phyloP scores from a whole-genome alignment of 441 rosid species.

The Capsella rubella region DNA sequence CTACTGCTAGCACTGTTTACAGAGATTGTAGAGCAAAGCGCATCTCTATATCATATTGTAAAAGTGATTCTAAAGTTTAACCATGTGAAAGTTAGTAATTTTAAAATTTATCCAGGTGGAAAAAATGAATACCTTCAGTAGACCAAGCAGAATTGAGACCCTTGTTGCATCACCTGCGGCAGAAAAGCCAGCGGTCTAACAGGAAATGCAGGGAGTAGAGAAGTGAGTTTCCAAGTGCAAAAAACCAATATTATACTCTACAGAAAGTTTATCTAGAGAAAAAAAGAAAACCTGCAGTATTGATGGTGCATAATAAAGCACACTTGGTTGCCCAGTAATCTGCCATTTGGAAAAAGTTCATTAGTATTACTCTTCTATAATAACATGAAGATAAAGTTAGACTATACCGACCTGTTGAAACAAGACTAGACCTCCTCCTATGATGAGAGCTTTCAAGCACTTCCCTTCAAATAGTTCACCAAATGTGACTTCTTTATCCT shows the following conservation, averaged over 20 bases:
- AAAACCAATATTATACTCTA: constrained; percentile 4
- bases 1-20: background rate
- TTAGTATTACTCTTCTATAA: background rate
- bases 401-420: constrained; percentile 80
- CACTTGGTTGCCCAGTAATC: constrained; percentile 99
- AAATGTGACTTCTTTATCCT: constrained; percentile 68
- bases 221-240: constrained; percentile 25
- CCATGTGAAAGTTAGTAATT: constrained; percentile 16
- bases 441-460: constrained; percentile 87
- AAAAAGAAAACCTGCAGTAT: constrained; percentile 73
- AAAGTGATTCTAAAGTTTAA: constrained; percentile 3
- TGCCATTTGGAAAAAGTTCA: constrained; percentile 49
- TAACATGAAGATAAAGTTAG: background rate
- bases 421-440: constrained; percentile 91
- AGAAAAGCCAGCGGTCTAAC: constrained; percentile 94
- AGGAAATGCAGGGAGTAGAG: constrained; percentile 42
- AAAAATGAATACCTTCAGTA: constrained; percentile 66
- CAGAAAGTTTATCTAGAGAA: constrained; percentile 8
- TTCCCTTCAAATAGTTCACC: constrained; percentile 80
- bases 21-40: constrained; percentile 1
- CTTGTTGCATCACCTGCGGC: constrained; percentile 97
- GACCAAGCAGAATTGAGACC: constrained; percentile 88
- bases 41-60: constrained; percentile 7
- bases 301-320: constrained; percentile 91
- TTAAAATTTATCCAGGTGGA: background rate